These are phyloP conservation scores for Thalassiosira mediterranea DNA, from an alignment of 352 stramenopile species.

Conservation along the genomic window DNA sequence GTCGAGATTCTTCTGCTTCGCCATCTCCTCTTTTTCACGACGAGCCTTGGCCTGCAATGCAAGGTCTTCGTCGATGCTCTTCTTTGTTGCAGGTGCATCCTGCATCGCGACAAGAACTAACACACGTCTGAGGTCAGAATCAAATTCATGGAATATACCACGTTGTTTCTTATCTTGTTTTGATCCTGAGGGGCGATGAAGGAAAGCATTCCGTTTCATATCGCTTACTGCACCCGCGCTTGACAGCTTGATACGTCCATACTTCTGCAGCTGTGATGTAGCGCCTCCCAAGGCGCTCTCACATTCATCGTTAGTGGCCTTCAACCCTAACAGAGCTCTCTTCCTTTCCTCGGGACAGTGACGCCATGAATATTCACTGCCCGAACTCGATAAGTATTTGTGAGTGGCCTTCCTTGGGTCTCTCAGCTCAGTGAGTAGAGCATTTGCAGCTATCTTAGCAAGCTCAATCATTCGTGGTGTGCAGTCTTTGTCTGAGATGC, in stretches of 20 bases:
- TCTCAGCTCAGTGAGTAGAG: slow-evolving; percentile 5
- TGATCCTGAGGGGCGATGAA: not conserved
- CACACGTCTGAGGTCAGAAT: not conserved
- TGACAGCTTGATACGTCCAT: not conserved
- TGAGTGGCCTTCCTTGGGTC: slow-evolving; percentile 30
- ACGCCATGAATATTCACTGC: not conserved
- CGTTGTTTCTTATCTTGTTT: not conserved
- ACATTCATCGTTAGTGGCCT: not conserved
- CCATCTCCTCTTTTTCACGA: too few species aligned
- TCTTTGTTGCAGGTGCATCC: not conserved
- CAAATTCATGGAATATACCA: not conserved
- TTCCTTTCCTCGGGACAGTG: not conserved
- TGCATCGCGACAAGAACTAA: not conserved
- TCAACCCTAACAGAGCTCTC: not conserved
- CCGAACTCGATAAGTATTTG: slow-evolving; percentile 22
- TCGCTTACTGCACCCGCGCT: not conserved
- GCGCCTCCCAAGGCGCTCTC: not conserved
- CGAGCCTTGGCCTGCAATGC: not conserved
- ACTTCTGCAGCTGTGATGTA: not conserved
- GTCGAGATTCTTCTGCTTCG: too few species aligned
- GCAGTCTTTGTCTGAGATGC: not conserved
- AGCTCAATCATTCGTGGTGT: not conserved
- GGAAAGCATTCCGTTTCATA: not conserved
- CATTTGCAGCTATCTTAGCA: not conserved
- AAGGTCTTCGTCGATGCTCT: not conserved